phyloP scores from a whole-genome alignment of 306 rosid species.

The Crataegus laevigata region DNA sequence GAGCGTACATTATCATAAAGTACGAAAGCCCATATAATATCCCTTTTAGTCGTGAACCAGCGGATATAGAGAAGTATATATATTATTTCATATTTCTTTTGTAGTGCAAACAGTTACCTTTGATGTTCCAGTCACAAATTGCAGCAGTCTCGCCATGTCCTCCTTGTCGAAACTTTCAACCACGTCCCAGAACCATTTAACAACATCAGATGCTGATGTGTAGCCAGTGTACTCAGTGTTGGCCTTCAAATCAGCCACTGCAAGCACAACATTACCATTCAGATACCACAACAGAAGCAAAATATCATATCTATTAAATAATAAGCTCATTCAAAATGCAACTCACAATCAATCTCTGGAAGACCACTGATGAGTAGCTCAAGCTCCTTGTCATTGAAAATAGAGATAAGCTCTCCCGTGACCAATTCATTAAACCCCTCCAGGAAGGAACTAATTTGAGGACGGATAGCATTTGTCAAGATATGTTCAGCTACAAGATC shows the following conservation, averaged over 20 bases:
- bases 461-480: slow-evolving; percentile 92
- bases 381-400: slow-evolving; percentile 93
- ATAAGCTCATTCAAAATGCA: not conserved
- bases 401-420: slow-evolving; percentile 71
- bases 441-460: slow-evolving; percentile 82
- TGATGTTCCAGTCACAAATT: slow-evolving; percentile 98
- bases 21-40: not conserved
- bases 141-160: slow-evolving; percentile 98
- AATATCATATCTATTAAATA: not conserved
- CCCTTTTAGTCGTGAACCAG: not conserved
- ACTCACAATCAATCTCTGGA: slow-evolving; percentile 98
- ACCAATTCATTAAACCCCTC: slow-evolving; percentile 85
- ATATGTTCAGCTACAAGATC: slow-evolving; percentile 96
- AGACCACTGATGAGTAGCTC: slow-evolving; percentile 99
- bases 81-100: not conserved
- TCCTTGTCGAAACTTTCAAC: slow-evolving; percentile 84
- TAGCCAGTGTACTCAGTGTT: slow-evolving; percentile 86
- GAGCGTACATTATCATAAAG: not conserved
- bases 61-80: not conserved
- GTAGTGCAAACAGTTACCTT: slow-evolving; percentile 47
- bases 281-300: slow-evolving; percentile 9
- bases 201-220: slow-evolving; percentile 81
- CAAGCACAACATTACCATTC: slow-evolving; percentile 30
- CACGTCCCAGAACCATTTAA: slow-evolving; percentile 99
- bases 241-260: slow-evolving; percentile 96